Evolutionary conservation across 345 rosid genomes (phyloP).

Genomic region (Laguncularia racemosa): DNA sequence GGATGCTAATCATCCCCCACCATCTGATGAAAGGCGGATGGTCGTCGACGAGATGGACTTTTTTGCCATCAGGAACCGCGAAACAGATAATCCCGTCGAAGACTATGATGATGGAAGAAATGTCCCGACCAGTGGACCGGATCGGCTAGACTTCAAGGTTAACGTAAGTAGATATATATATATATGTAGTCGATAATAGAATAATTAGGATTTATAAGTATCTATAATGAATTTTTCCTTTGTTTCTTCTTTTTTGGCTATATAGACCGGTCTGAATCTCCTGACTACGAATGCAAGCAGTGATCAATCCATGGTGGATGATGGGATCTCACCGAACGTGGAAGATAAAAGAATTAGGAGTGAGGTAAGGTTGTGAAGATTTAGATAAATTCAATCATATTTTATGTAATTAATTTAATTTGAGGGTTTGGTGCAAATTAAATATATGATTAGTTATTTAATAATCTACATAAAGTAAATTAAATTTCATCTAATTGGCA

Average conservation of each 20-base stretch:
- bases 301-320: conserved; percentile 59
- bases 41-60: conserved; percentile 52
- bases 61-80: conserved; percentile 24
- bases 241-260: not conserved
- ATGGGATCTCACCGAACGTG: conserved; percentile 38
- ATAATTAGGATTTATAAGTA: not conserved
- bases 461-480: not conserved
- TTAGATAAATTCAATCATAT: not conserved
- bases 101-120: conserved; percentile 1
- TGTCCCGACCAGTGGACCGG: conserved; percentile 6
- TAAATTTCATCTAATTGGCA: not conserved
- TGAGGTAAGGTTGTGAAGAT: conserved; percentile 26
- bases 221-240: not conserved
- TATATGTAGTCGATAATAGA: not conserved
- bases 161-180: conserved; percentile 26
- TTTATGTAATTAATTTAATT: too few relatives aligned
- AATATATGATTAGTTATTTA: too few relatives aligned
- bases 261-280: conserved; percentile 61
- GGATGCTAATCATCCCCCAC: not conserved
- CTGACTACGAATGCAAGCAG: conserved; percentile 48
- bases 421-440: too few relatives aligned
- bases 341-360: conserved; percentile 41
- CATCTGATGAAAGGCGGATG: conserved; percentile 13
- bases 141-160: conserved; percentile 25
- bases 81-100: not conserved